phyloP scores from a whole-genome alignment of 2,329 filamentous ascomycete species.

The Didymella glomerata region DNA sequence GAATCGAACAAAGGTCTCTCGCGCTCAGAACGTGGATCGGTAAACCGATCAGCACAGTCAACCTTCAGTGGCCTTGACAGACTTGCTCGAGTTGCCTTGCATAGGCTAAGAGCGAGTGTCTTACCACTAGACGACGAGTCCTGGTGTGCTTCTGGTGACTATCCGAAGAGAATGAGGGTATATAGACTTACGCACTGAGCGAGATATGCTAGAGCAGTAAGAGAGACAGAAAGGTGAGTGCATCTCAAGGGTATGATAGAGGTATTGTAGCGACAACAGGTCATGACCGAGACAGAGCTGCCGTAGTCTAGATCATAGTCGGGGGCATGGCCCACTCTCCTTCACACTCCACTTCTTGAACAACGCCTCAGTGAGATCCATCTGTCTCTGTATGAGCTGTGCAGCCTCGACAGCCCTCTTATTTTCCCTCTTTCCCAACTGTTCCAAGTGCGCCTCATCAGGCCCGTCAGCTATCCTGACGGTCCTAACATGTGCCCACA shows the following conservation, averaged over 20 bases:
- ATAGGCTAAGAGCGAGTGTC: background rate
- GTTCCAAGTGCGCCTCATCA: constrained; percentile 80
- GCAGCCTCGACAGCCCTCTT: constrained; percentile 67
- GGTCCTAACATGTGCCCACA: constrained; percentile 82
- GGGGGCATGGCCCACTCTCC: constrained; percentile 25
- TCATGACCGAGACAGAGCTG: background rate
- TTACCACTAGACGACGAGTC: background rate
- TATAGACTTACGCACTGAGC: background rate
- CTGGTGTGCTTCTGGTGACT: background rate
- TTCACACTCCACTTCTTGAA: constrained; percentile 62
- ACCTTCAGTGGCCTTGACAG: no score
- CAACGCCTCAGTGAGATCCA: constrained; percentile 68
- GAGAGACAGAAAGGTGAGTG: background rate
- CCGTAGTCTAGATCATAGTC: constrained; percentile 2
- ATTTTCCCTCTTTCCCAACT: constrained; percentile 81
- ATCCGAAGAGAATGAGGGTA: background rate
- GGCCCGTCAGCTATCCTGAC: constrained; percentile 87
- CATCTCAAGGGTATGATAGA: background rate
- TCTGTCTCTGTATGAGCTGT: constrained; percentile 68
- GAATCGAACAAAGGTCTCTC: constrained; percentile 1
- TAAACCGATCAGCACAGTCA: background rate
- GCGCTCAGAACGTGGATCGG: background rate
- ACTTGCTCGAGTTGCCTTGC: background rate
- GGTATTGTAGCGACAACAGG: background rate
- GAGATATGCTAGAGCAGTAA: background rate